Evolutionary conservation across 345 rosid species (phyloP).

Genomic region (Iberis pinnata): DNA sequence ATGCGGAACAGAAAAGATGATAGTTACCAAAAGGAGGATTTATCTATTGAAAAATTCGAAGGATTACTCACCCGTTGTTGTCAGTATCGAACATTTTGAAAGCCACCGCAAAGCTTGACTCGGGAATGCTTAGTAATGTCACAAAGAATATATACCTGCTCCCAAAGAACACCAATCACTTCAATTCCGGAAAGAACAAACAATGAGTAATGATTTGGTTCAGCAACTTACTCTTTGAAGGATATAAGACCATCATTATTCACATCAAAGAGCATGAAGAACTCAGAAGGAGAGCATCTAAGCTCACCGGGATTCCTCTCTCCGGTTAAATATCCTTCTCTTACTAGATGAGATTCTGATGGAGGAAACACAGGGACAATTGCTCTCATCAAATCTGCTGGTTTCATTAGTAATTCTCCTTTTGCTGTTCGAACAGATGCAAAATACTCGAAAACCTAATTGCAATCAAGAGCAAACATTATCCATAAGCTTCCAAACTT

Average conservation of each 20-base stretch:
- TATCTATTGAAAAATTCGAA: slow-evolving; percentile 2
- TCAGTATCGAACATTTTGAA: slow-evolving; percentile 90
- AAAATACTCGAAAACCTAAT: slow-evolving; percentile 83
- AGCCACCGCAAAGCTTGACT: slow-evolving; percentile 70
- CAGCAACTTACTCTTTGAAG: slow-evolving; percentile 73
- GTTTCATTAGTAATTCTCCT: slow-evolving; percentile 76
- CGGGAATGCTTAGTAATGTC: slow-evolving; percentile 84
- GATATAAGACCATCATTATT: slow-evolving; percentile 78
- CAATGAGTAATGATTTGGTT: not conserved
- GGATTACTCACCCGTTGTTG: slow-evolving; percentile 61
- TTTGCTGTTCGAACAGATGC: slow-evolving; percentile 47
- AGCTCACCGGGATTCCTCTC: slow-evolving; percentile 85
- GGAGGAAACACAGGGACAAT: slow-evolving; percentile 93
- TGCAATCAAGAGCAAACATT: not conserved
- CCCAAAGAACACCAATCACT: slow-evolving; percentile 15
- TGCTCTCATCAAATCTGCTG: slow-evolving; percentile 90
- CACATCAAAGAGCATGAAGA: slow-evolving; percentile 87
- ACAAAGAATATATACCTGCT: slow-evolving; percentile 89
- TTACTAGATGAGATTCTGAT: slow-evolving; percentile 69
- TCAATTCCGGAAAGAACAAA: not conserved
- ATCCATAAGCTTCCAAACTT: too few relatives aligned
- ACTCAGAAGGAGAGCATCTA: slow-evolving; percentile 61
- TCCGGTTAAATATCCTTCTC: slow-evolving; percentile 86
- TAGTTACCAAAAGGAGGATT: slow-evolving; percentile 20
- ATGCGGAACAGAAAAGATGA: slow-evolving; percentile 21